Evolutionary conservation across 2,329 filamentous ascomycete genomes (phyloP).

Genomic region (Colletotrichum melonis): DNA sequence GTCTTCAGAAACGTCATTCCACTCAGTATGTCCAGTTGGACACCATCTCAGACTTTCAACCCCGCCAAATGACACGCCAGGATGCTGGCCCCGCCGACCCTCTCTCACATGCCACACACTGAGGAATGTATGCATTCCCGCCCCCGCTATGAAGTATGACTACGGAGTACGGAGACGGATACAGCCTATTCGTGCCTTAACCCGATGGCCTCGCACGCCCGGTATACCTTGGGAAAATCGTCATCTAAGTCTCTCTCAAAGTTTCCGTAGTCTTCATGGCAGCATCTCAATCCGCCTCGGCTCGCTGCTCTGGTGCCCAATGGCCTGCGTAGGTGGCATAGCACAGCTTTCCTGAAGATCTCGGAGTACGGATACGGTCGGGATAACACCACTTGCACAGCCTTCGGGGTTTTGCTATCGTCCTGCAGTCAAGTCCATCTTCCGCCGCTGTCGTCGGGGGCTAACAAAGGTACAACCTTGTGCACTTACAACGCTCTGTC

Average conservation of each 20-base stretch:
- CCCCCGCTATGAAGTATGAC: not conserved
- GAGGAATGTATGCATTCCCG: not conserved
- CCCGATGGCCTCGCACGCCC: not conserved
- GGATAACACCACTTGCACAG: not conserved
- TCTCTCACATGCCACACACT: not conserved
- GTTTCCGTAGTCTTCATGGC: not conserved
- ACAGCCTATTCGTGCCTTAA: not conserved
- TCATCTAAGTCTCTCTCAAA: not conserved
- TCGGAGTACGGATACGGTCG: not conserved
- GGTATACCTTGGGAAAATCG: not conserved
- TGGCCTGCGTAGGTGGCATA: not conserved
- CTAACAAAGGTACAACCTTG: not conserved
- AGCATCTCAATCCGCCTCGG: not conserved
- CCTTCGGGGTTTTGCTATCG: not conserved
- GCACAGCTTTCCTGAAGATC: not conserved
- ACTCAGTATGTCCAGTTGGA: not conserved
- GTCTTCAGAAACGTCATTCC: not conserved
- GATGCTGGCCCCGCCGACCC: not conserved
- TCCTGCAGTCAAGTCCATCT: not conserved
- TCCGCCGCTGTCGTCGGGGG: not conserved
- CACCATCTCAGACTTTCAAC: conserved; percentile 12
- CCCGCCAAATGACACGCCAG: not conserved
- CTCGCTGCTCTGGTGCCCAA: no score
- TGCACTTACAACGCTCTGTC: not conserved
- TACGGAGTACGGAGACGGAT: not conserved